Conservation (phyloP, 139 green algal species). For the Coelastrella sp. region DNA sequence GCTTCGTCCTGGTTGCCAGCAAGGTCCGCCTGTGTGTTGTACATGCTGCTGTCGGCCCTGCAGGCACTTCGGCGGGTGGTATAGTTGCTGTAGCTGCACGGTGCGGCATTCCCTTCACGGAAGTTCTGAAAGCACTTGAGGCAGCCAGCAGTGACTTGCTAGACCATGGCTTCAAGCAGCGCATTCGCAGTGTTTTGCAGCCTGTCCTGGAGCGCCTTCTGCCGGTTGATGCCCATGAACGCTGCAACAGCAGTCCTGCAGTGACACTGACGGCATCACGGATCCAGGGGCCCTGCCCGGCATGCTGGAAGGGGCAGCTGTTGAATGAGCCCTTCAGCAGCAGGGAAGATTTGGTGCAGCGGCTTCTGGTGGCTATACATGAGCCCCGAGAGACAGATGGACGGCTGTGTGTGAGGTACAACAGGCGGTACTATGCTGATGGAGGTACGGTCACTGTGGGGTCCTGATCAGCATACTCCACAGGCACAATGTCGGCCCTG, state of each 20-base stretch:
- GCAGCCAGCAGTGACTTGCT: neutral
- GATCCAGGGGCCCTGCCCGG: neutral
- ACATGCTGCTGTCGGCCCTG: no score
- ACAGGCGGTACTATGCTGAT: neutral
- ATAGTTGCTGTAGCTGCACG: conserved; percentile 18
- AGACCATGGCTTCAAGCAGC: neutral
- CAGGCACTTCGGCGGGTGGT: conserved; percentile 24
- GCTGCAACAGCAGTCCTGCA: neutral
- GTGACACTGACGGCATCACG: neutral
- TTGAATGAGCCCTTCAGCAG: neutral
- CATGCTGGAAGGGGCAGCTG: neutral
- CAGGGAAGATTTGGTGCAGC: conserved; percentile 17
- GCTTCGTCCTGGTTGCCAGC: no score
- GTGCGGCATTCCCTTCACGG: neutral
- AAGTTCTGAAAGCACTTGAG: neutral
- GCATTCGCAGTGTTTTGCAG: neutral
- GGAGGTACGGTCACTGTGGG: neutral
- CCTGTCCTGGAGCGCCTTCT: neutral
- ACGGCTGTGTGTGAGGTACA: neutral
- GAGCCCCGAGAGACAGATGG: conserved; percentile 3
- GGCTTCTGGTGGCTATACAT: conserved; percentile 10
- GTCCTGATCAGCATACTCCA: neutral
- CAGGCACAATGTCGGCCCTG: neutral
- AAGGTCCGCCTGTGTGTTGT: no score
- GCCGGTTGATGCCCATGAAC: neutral